Evolutionary conservation across 805 yeast species (phyloP).

Genomic region (Isabelozyma heimii): DNA sequence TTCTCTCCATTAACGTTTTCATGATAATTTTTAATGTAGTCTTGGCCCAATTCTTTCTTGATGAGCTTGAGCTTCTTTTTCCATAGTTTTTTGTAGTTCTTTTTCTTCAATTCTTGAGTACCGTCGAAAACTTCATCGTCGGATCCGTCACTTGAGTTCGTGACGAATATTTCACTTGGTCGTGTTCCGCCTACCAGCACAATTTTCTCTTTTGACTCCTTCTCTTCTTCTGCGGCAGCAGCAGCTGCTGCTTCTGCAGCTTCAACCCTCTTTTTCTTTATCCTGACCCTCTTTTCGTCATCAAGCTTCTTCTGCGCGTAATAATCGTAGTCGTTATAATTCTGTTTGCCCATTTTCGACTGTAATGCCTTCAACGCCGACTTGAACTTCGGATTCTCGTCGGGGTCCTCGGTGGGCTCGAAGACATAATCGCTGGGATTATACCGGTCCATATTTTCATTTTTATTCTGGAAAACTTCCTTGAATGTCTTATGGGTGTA

Average conservation of each 20-base stretch:
- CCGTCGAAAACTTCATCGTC: background rate
- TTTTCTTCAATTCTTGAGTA: conserved; percentile 1
- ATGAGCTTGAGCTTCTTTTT: background rate
- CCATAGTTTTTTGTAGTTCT: conserved; percentile 1
- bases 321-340: conserved; percentile 35
- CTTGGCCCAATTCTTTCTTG: conserved; percentile 2
- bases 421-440: conserved; percentile 43
- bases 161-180: background rate
- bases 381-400: conserved; percentile 18
- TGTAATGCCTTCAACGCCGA: conserved; percentile 28
- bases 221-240: conserved; percentile 8
- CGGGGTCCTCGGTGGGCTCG: conserved; percentile 16
- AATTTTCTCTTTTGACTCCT: conserved; percentile 3
- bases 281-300: background rate
- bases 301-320: conserved; percentile 17
- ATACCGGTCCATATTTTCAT: conserved; percentile 25
- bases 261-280: background rate
- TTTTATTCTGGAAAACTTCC: conserved; percentile 33
- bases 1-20: background rate
- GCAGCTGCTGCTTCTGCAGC: conserved; percentile 1
- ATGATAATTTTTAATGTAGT: conserved; percentile 1
- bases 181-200: background rate
- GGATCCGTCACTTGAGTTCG: conserved; percentile 1
- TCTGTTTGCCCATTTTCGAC: conserved; percentile 26
- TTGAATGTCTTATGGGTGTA: conserved; percentile 40